Conservation (phyloP, 257 asterid genomes). For the Ilex aquifolium region DNA sequence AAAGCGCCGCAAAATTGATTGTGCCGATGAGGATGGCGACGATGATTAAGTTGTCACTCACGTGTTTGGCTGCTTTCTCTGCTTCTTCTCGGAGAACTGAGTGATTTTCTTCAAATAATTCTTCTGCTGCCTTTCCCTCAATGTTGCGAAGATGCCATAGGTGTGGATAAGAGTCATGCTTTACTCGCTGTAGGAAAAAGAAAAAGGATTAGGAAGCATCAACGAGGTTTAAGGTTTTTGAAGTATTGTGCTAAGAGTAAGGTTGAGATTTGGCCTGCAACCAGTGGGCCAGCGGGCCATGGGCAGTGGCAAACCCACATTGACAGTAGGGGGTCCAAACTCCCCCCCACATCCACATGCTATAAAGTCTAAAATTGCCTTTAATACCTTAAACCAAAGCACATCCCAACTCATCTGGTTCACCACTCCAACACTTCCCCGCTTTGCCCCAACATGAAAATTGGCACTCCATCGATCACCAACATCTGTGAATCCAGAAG, state of each 20-base stretch:
- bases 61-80: not conserved
- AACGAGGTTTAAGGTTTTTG: not conserved
- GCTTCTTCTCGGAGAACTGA: not conserved
- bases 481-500: too few species aligned
- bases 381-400: too few species aligned
- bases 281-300: too few species aligned
- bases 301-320: too few species aligned
- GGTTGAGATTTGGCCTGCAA: too few species aligned
- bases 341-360: not conserved
- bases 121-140: not conserved
- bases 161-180: not conserved
- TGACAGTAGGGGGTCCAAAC: too few species aligned
- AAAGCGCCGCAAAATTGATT: not conserved
- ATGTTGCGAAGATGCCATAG: not conserved
- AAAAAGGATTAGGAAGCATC: not conserved
- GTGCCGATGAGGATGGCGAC: not conserved
- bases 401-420: too few species aligned
- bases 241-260: too few species aligned
- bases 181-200: not conserved
- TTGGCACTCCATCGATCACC: too few species aligned
- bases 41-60: not conserved
- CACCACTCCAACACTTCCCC: too few species aligned
- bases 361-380: too few species aligned
- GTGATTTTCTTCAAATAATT: not conserved
- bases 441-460: too few species aligned